These are phyloP conservation scores for Suhomyces xylopsoci DNA, from an alignment of 805 yeast genomes.

Conservation along the genomic window DNA sequence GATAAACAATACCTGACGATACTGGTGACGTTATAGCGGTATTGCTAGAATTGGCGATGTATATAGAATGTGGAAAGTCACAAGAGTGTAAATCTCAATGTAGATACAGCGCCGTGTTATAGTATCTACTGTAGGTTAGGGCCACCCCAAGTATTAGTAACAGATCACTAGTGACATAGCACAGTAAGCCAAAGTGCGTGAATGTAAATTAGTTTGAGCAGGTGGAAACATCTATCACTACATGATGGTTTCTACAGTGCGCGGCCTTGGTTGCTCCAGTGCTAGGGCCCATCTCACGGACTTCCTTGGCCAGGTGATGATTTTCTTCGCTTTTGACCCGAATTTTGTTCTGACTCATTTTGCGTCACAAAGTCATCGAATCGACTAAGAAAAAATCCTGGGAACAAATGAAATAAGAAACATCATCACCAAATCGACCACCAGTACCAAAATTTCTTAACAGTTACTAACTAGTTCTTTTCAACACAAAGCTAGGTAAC, in stretches of 20 bases:
- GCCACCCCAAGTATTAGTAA: not conserved
- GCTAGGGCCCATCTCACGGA: not conserved
- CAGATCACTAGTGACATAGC: not conserved
- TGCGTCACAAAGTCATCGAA: not conserved
- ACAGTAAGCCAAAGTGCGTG: not conserved
- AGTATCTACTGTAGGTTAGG: not conserved
- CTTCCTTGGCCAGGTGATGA: not conserved
- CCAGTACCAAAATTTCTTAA: not conserved
- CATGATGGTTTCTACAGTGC: not conserved
- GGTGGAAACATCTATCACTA: not conserved
- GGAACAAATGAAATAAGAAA: not conserved
- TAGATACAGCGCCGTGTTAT: not conserved
- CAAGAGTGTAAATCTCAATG: not conserved
- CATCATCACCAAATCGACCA: not conserved
- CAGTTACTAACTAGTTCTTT: not conserved
- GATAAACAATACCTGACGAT: not conserved
- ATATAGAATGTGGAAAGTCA: not conserved
- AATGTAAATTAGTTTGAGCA: not conserved
- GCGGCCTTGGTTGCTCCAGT: not conserved
- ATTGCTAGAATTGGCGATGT: not conserved
- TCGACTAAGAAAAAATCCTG: not conserved
- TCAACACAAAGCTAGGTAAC: not conserved
- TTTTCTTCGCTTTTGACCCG: not conserved
- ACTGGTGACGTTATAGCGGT: not conserved
- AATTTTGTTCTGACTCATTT: not conserved